phyloP scores from a whole-genome alignment of 2,329 filamentous ascomycete genomes.

The Neofusicoccum sp. region DNA sequence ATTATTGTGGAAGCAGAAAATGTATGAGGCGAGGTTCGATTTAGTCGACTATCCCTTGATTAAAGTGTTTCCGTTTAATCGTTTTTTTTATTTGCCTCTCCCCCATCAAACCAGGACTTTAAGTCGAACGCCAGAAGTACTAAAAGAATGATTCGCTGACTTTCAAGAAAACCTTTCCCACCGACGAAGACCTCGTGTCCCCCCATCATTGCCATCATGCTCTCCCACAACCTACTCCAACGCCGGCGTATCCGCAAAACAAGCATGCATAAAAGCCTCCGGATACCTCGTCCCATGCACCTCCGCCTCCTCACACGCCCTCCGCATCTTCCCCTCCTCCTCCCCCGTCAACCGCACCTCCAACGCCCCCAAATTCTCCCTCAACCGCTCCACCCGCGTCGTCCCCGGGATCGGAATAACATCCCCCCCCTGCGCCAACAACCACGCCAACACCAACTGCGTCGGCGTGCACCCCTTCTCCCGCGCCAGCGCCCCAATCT shows the following conservation, averaged over 20 bases:
- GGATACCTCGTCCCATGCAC: conserved; percentile 40
- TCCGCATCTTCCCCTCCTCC: conserved; percentile 31
- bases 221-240: not conserved
- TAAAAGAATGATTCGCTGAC: no score
- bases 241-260: conserved; percentile 42
- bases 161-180: no score
- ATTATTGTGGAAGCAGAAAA: no score
- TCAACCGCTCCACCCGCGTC: conserved; percentile 29
- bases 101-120: no score
- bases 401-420: conserved; percentile 57
- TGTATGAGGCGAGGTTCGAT: no score
- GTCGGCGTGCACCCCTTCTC: conserved; percentile 55
- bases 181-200: no score
- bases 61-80: no score
- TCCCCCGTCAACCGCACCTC: conserved; percentile 30
- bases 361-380: conserved; percentile 32
- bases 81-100: no score
- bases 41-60: no score
- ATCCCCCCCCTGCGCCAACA: conserved; percentile 40
- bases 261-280: conserved; percentile 30
- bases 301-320: conserved; percentile 40
- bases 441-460: conserved; percentile 53
- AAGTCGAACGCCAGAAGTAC: no score
- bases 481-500: conserved; percentile 31
- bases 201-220: no score